phyloP scores from a whole-genome alignment of 169 alveolate genomes.

The Plasmodium inui region DNA sequence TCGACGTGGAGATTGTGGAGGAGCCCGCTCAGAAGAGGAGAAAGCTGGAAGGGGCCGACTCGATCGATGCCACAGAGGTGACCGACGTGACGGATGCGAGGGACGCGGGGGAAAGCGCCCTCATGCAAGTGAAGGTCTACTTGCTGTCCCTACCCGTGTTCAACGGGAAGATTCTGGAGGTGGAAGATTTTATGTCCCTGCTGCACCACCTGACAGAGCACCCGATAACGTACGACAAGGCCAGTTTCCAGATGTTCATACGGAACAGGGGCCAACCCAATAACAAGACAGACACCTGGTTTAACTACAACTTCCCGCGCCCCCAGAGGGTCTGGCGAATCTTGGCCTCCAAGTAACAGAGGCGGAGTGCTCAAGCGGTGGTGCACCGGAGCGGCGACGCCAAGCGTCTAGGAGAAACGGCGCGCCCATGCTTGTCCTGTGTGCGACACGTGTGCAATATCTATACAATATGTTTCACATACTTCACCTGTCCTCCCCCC shows the following conservation, averaged over 20 bases:
- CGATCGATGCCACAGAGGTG: not conserved
- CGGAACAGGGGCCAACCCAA: not conserved
- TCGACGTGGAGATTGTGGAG: conserved; percentile 77
- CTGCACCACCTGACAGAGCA: conserved; percentile 38
- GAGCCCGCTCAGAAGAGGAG: conserved; percentile 45
- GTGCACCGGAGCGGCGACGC: no score
- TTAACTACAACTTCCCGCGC: conserved; percentile 69
- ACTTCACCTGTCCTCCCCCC: not conserved
- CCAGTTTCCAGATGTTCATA: not conserved
- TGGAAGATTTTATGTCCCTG: conserved; percentile 70
- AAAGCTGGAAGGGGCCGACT: not conserved
- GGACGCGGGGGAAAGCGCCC: conserved; percentile 10
- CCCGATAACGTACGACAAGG: conserved; percentile 29
- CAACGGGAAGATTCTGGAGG: conserved; percentile 72
- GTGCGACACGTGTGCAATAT: not conserved
- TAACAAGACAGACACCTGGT: conserved; percentile 39
- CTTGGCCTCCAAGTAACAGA: conserved; percentile 67
- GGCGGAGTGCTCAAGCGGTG: no score
- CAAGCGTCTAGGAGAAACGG: not conserved
- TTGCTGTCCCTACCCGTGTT: conserved; percentile 77
- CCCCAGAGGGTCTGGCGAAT: conserved; percentile 77
- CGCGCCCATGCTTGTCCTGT: not conserved
- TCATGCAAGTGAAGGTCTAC: conserved; percentile 60
- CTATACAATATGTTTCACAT: not conserved
- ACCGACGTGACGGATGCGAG: not conserved